Evolutionary conservation across 371 early-diverging fungal genomes (phyloP).

Genomic region (Circinella umbellata): DNA sequence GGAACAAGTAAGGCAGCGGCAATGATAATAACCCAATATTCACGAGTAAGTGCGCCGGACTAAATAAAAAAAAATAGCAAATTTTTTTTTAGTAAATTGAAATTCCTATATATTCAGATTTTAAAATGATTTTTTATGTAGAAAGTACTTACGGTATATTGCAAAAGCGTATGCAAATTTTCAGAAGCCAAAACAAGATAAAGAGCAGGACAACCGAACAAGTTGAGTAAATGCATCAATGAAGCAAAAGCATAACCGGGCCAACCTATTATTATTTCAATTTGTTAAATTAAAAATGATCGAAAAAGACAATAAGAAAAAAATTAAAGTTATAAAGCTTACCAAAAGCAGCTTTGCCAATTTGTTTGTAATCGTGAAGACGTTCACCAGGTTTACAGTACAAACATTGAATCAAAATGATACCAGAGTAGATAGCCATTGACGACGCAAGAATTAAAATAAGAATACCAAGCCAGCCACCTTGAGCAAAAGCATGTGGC

Average conservation of each 20-base stretch:
- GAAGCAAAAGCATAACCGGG: conserved; percentile 63
- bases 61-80: conserved; percentile 11
- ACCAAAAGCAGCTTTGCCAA: conserved; percentile 65
- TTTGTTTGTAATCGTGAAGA: conserved; percentile 62
- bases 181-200: conserved; percentile 78
- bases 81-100: neutral
- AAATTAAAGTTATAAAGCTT: conserved; percentile 1
- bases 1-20: conserved; percentile 73
- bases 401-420: conserved; percentile 41
- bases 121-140: neutral
- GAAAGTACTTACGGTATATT: conserved; percentile 29
- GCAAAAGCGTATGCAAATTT: conserved; percentile 61
- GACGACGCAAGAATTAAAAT: conserved; percentile 40
- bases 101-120: neutral
- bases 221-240: conserved; percentile 69
- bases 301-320: neutral
- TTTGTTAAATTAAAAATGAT: neutral
- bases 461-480: conserved; percentile 55
- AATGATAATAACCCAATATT: conserved; percentile 68
- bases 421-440: conserved; percentile 48
- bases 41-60: conserved; percentile 26
- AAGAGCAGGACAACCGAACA: conserved; percentile 76
- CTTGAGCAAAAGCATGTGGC: conserved; percentile 38
- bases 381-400: conserved; percentile 55
- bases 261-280: conserved; percentile 36